Evolutionary conservation across 192 early-diverging fungal genomes (phyloP).

Genomic region (Rhizophagus prolifer): DNA sequence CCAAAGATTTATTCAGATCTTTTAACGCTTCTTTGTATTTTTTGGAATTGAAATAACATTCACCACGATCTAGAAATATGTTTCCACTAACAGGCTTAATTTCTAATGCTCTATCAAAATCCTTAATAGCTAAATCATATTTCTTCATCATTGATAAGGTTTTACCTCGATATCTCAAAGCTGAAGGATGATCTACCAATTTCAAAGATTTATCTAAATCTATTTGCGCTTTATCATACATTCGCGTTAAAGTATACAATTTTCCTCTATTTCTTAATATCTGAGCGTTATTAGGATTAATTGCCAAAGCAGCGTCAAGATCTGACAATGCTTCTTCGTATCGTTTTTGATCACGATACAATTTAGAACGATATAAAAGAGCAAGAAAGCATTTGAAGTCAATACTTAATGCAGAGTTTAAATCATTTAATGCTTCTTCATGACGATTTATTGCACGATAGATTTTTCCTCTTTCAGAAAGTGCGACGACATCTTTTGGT

Average conservation of each 20-base stretch:
- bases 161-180: background rate
- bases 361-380: background rate
- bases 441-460: background rate
- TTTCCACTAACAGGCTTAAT: background rate
- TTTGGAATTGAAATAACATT: background rate
- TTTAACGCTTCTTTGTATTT: background rate
- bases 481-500: background rate
- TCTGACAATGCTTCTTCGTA: background rate
- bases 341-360: background rate
- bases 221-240: background rate
- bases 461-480: background rate
- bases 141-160: background rate
- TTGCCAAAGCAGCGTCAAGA: background rate
- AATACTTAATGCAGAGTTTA: background rate
- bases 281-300: background rate
- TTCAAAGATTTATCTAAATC: background rate
- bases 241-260: background rate
- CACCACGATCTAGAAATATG: background rate
- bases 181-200: background rate
- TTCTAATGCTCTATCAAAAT: slow-evolving; percentile 13
- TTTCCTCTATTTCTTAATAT: slow-evolving; percentile 4
- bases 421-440: slow-evolving; percentile 1
- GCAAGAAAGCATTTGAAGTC: background rate
- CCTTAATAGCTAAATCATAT: slow-evolving; percentile 7
- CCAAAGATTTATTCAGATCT: slow-evolving; percentile 22